Percentiles rank a stretch among this genome's conserved stretches.
Evolutionary conservation across 2,329 filamentous ascomycete species (phyloP).

Genomic region (Aspergillus caelatus): DNA sequence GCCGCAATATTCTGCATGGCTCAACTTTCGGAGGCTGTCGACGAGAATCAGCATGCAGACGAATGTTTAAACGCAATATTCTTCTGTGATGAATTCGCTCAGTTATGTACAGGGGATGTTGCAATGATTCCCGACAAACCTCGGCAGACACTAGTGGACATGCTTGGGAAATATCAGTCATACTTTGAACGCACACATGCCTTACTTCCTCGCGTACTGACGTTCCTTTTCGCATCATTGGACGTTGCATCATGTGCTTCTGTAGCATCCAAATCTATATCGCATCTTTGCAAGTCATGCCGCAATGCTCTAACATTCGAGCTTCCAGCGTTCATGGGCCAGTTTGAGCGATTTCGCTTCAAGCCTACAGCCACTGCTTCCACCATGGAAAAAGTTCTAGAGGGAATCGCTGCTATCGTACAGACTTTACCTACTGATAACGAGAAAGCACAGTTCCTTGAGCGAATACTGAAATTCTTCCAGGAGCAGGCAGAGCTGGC

Average conservation of each 20-base stretch:
- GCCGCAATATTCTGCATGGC: conserved; percentile 48
- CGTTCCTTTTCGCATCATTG: conserved; percentile 49
- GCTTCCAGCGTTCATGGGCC: conserved; percentile 46
- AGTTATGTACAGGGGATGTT: conserved; percentile 35
- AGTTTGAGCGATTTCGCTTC: conserved; percentile 42
- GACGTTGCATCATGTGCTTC: conserved; percentile 44
- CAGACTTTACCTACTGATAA: conserved; percentile 43
- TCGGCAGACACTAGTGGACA: conserved; percentile 45
- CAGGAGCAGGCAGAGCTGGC: conserved; percentile 38
- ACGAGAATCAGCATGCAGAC: conserved; percentile 47
- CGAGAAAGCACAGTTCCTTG: conserved; percentile 42
- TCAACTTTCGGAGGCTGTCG: conserved; percentile 48
- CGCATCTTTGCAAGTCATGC: conserved; percentile 48
- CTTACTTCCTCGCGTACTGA: conserved; percentile 44
- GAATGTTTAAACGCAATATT: conserved; percentile 46
- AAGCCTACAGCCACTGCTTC: conserved; percentile 39
- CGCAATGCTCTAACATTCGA: conserved; percentile 43
- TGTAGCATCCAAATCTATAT: conserved; percentile 47
- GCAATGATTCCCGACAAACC: conserved; percentile 39
- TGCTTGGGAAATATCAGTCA: conserved; percentile 47
- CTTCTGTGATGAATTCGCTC: conserved; percentile 38
- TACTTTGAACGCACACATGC: conserved; percentile 48
- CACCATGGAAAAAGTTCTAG: conserved; percentile 46
- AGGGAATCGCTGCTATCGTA: conserved; percentile 49
- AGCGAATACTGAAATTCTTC: conserved; percentile 42